These are phyloP conservation scores for Monosporozyma aerobia DNA, from an alignment of 805 yeast genomes.

Conservation along the genomic window DNA sequence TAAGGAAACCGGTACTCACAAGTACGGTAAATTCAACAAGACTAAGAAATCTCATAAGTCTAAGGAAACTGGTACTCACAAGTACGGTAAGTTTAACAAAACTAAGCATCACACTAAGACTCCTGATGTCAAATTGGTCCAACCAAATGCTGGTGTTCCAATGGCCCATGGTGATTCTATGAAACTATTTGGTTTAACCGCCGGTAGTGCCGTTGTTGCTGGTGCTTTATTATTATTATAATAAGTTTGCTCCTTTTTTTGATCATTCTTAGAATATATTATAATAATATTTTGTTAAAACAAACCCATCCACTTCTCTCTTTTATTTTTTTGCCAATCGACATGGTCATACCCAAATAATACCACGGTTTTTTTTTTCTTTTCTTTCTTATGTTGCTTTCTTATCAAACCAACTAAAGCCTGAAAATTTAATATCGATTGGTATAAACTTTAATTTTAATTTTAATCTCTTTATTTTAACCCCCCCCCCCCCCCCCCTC, in stretches of 20 bases:
- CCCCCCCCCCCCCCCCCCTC: background rate
- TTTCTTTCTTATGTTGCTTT: background rate
- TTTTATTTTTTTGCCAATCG: background rate
- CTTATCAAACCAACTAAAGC: background rate
- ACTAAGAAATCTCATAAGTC: conserved; percentile 28
- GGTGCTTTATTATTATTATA: conserved; percentile 41
- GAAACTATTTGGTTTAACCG: conserved; percentile 27
- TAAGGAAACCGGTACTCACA: conserved; percentile 43
- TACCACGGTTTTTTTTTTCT: background rate
- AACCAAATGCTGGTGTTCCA: conserved; percentile 11
- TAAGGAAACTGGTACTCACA: conserved; percentile 43
- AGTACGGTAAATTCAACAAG: conserved; percentile 45
- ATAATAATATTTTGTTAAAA: background rate
- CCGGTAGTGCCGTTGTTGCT: conserved; percentile 42
- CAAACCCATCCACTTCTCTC: background rate
- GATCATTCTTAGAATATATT: background rate
- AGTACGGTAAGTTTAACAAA: conserved; percentile 45
- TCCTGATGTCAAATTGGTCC: conserved; percentile 14
- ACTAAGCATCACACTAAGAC: conserved; percentile 19
- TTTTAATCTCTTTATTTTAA: background rate
- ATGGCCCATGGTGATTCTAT: conserved; percentile 17
- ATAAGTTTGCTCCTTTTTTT: background rate
- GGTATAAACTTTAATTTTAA: background rate
- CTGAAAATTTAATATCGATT: too few species aligned
- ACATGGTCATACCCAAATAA: background rate